Evolutionary conservation across 345 rosid genomes (phyloP), one percentile per base, ranked within the genome.

Genomic region (Heritiera fomes): DNA sequence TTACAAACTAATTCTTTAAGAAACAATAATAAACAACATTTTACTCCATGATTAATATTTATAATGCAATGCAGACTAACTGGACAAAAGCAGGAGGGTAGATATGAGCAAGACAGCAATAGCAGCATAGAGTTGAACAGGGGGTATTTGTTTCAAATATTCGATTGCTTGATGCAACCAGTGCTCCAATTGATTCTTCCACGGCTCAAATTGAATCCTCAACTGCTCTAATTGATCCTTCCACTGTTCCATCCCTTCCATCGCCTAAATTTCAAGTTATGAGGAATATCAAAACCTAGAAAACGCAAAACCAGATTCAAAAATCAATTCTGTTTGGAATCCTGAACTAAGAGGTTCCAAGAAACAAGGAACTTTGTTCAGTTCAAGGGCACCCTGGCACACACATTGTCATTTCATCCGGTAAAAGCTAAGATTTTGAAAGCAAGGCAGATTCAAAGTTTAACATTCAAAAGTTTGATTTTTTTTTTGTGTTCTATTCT

Each of bases 101-200:
- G 94, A 81, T 38, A 88, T 7, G 52, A 88, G 78, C 77, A 92
- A 77, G 78, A 88, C 86, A 66, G 86, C 87, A 77, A 84, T 66
- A 28, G 92, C 91, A 47, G 82, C 87, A 83, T 88, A 95, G 78
- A 93, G 93, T 79, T 91, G 97, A 56, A 67, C 34, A 1, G 91
- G 90, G 10, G 97, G 94, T 64, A 89, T 82, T 76, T 89, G 87
- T 64, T 83, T 85, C 38, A 71, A 75, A 81, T 79, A 87, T 32
- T 91, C 89, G 61, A 87, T 79, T 71, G 84, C 92, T 75, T 82
- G 92, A 75, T 79, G 80, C 69, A 81, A 20, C 91, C 87, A 86
- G 12, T 87, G 85, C 82, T 83, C 86, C 3, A 85, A 82, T 45
- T 91, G 85, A 32, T 76, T 82, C 80, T 78, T 87, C 85, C 84